A percentile compares a stretch with the other conserved stretches of the same genome.
Conservation (phyloP, 148 eudicot genomes). For the Heliosperma pusillum region DNA sequence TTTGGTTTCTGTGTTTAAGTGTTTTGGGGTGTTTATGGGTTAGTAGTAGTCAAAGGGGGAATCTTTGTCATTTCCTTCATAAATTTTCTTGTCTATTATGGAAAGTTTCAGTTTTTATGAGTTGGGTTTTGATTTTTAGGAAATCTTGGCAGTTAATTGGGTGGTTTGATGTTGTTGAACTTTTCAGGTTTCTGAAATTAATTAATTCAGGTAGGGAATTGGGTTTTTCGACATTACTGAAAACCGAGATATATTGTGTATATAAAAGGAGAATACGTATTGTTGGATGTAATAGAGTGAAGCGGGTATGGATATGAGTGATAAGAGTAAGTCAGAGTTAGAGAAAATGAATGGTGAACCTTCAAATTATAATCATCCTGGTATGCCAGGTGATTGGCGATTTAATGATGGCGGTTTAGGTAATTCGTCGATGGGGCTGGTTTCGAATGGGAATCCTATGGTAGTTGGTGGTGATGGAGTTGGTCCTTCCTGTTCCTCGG, state of each 20-base stretch:
- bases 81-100: slow-evolving; percentile 4
- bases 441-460: slow-evolving; percentile 35
- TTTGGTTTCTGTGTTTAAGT: slow-evolving; percentile 12
- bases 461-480: slow-evolving; percentile 37
- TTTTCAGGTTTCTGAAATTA: slow-evolving; percentile 33
- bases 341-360: slow-evolving; percentile 55
- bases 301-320: slow-evolving; percentile 43
- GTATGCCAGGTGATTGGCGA: slow-evolving; percentile 60
- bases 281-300: slow-evolving; percentile 17
- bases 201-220: slow-evolving; percentile 23
- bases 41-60: not conserved
- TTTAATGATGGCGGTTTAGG: slow-evolving; percentile 35
- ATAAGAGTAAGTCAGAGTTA: slow-evolving; percentile 47
- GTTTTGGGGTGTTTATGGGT: slow-evolving; percentile 14
- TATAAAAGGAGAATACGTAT: not conserved
- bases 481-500: slow-evolving; percentile 52
- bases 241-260: not conserved
- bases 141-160: not conserved
- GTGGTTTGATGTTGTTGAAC: not conserved
- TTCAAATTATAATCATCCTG: slow-evolving; percentile 40
- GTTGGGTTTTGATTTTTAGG: slow-evolving; percentile 6
- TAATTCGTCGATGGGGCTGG: slow-evolving; percentile 48
- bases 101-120: not conserved
- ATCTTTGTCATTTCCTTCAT: slow-evolving; percentile 32
- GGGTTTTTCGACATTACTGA: slow-evolving; percentile 13